Evolutionary conservation across 495 filamentous ascomycete species (phyloP).

Genomic region (Chaetomidium leptoderma): DNA sequence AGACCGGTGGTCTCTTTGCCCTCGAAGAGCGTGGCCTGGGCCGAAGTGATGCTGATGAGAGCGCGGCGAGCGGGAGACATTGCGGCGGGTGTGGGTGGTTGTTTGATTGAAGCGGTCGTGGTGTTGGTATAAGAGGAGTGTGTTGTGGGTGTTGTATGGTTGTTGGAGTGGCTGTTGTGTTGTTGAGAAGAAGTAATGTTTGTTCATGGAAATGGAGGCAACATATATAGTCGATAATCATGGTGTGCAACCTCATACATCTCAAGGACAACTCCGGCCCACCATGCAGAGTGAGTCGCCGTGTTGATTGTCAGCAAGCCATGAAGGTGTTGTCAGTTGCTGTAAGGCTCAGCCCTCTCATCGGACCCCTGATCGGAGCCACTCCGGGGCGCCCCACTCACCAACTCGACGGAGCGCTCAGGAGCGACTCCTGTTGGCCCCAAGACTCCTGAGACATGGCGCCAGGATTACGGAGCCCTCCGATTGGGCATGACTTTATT

Average conservation of each 20-base stretch:
- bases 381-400: not conserved
- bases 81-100: not conserved
- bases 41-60: slow-evolving; percentile 1
- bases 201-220: not conserved
- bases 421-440: not conserved
- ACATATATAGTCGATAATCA: not conserved
- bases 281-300: not conserved
- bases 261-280: not conserved
- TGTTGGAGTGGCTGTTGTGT: not conserved
- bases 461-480: not conserved
- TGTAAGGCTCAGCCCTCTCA: too few relatives aligned
- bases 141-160: not conserved
- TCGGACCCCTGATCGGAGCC: not conserved
- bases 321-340: not conserved
- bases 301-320: not conserved
- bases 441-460: not conserved
- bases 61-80: slow-evolving; percentile 3
- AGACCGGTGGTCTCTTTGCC: not conserved
- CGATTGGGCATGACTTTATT: not conserved
- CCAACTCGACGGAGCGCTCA: not conserved
- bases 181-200: not conserved
- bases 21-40: not conserved
- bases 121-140: not conserved
- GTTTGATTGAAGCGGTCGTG: not conserved
- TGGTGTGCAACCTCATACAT: not conserved